Base-by-base conservation (phyloP, 805 yeast genomes). In the Starmerella bombicola region DNA sequence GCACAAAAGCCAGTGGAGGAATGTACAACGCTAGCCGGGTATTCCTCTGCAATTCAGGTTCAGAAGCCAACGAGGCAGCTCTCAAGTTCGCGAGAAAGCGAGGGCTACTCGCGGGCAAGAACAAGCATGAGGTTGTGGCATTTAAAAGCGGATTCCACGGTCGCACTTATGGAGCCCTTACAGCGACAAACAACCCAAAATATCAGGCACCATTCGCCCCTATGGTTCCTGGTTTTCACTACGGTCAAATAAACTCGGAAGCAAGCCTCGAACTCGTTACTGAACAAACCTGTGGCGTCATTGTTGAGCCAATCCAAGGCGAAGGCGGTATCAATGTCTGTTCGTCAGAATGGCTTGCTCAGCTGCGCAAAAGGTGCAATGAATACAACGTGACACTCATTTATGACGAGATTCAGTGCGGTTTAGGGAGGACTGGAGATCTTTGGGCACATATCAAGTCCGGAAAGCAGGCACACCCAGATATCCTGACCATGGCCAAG, bases 221-320 rank as follows among this genome's bases (percentile, higher is more conserved):
- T 7, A 66, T 91, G 66, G 70, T 91, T n/a, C 95, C 95, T 9
- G 93, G 95, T 9, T 80, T 85, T 40, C 66, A 69, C 45, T 74
- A 73, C 28, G 93, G 88, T 17, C 66, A 66, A 42, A 68, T 80
- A 40, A 71, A 70, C 47, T 76, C 77, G 52, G 65, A 78, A 30
- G 70, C 65, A 35, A 69, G 79, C 18, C 78, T 84, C 9, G 69
- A 73, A 48, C 59, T 73, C 24, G 71, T 80, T 34, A 65, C 69
- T 46, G 76, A 72, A 3, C 73, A 74, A 49, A 78, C 86, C 1
- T 83, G 94, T 52, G 98, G 86, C 40, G 91, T 91, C 23, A 91
- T 91, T 41, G 77, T 91, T 29, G 98, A 91, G 63, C 98, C 98
- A 18, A 78, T 91, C 44, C 98, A 91, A 66, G 98, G 97, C 51